A percentile compares a stretch with the other conserved stretches of the same genome.
phyloP scores from a whole-genome alignment of 202 grass and related monocot species.

The Cymbopogon flexuosus region DNA sequence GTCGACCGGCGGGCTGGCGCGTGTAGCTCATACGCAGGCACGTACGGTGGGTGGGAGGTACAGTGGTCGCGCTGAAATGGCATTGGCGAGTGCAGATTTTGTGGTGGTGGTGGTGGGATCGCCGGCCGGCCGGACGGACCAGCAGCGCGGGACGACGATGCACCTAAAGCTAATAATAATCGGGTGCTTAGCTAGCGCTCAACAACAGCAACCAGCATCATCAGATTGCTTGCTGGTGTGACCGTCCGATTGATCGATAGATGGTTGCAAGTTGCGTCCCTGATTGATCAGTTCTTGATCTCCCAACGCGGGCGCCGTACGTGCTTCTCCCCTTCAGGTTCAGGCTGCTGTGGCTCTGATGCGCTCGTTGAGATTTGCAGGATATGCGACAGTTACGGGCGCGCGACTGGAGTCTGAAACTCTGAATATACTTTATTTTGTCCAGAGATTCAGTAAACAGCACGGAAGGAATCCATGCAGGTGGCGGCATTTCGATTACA shows the following conservation, averaged over 20 bases:
- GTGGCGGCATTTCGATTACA: no score
- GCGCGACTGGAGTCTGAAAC: no score
- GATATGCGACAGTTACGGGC: not conserved
- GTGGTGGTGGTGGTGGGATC: not conserved
- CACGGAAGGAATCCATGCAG: no score
- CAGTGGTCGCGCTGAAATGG: not conserved
- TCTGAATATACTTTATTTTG: no score
- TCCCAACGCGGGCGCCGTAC: no score
- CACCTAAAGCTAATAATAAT: slow-evolving; percentile 4
- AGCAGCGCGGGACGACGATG: no score
- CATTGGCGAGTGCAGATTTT: not conserved
- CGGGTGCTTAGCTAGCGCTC: slow-evolving; percentile 22
- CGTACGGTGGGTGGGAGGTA: not conserved
- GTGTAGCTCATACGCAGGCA: not conserved
- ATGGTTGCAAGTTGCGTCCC: not conserved
- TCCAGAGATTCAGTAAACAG: not conserved
- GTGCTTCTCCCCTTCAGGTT: no score
- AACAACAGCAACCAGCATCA: slow-evolving; percentile 1
- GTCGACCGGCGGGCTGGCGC: not conserved
- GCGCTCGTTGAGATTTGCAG: not conserved
- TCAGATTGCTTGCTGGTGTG: not conserved
- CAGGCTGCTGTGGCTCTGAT: no score
- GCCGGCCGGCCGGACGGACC: not conserved
- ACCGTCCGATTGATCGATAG: not conserved
- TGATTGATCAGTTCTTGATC: not conserved